Conservation (phyloP, 2,329 filamentous ascomycete genomes). For the Clarireedia hainanense region DNA sequence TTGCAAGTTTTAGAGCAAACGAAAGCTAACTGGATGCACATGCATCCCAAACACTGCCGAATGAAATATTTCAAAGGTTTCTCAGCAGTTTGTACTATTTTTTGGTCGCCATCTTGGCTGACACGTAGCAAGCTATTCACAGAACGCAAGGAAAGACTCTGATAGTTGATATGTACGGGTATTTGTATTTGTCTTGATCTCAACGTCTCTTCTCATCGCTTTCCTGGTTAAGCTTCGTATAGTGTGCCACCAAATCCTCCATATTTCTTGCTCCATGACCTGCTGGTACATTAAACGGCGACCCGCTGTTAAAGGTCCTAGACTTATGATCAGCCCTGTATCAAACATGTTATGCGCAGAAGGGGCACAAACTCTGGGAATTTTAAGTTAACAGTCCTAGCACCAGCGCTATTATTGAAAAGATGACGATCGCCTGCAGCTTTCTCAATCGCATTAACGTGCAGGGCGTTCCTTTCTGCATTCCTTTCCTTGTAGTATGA, state of each 20-base stretch:
- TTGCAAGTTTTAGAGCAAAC: too few species aligned
- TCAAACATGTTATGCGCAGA: background rate
- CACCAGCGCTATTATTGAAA: constrained; percentile 41
- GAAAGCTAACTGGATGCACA: too few species aligned
- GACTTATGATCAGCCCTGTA: constrained; percentile 21
- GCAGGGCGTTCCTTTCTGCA: constrained; percentile 49
- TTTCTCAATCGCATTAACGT: constrained; percentile 53
- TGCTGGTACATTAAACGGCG: constrained; percentile 56
- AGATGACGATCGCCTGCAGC: constrained; percentile 55
- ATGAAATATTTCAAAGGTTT: too few species aligned
- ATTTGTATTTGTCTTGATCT: constrained; percentile 7
- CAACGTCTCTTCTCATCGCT: constrained; percentile 44
- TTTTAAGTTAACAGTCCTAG: constrained; percentile 43
- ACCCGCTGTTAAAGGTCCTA: constrained; percentile 55
- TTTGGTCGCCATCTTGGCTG: constrained; percentile 5
- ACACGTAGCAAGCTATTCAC: background rate
- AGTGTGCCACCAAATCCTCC: constrained; percentile 53
- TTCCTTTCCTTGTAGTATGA: constrained; percentile 43
- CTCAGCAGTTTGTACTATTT: too few species aligned
- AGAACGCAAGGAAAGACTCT: background rate
- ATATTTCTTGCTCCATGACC: constrained; percentile 51
- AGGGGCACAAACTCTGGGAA: constrained; percentile 53
- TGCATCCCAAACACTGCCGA: too few species aligned
- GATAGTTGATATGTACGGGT: constrained; percentile 12
- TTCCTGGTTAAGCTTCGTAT: constrained; percentile 48